A percentile compares a stretch with the other conserved stretches of the same genome.
phyloP scores from a whole-genome alignment of 2,329 filamentous ascomycete species.

The Fusarium devonianum region DNA sequence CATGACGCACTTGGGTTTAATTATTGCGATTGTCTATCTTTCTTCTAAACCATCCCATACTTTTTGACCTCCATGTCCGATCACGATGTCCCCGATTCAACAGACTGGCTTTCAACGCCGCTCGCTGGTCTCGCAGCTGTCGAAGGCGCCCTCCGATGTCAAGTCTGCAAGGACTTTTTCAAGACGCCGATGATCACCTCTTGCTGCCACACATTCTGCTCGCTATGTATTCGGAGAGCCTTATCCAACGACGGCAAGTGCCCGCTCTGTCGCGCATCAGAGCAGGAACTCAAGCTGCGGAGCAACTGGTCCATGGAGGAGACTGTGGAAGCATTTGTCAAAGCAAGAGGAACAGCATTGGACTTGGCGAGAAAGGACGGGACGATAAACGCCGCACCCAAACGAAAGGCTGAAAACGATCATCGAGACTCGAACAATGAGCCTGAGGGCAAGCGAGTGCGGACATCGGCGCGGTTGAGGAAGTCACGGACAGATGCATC shows the following conservation, averaged over 20 bases:
- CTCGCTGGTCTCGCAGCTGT: conserved; percentile 72
- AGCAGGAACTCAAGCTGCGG: conserved; percentile 85
- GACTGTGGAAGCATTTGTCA: conserved; percentile 78
- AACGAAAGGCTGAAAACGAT: conserved; percentile 58
- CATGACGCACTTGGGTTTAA: too few relatives aligned
- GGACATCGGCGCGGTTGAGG: conserved; percentile 60
- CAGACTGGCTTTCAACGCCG: conserved; percentile 80
- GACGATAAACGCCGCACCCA: conserved; percentile 47
- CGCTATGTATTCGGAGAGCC: conserved; percentile 88
- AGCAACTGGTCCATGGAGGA: conserved; percentile 88
- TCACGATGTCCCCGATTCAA: conserved; percentile 72
- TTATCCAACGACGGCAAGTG: conserved; percentile 86
- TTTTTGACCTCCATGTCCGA: conserved; percentile 41
- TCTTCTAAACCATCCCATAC: background rate
- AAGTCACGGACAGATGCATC: conserved; percentile 51
- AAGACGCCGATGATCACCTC: conserved; percentile 93
- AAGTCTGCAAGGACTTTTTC: conserved; percentile 98
- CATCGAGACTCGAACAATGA: conserved; percentile 38
- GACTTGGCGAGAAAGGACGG: conserved; percentile 62
- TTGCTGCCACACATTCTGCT: conserved; percentile 96
- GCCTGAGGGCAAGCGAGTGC: conserved; percentile 56
- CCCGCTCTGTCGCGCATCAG: conserved; percentile 78
- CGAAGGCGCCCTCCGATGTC: conserved; percentile 87
- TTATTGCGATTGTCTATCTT: too few relatives aligned
- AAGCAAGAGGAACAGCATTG: conserved; percentile 68